Evolutionary conservation across 352 stramenopile species (phyloP), one percentile per base, ranked within the genome.

Genomic region (Albugo laibachii): DNA sequence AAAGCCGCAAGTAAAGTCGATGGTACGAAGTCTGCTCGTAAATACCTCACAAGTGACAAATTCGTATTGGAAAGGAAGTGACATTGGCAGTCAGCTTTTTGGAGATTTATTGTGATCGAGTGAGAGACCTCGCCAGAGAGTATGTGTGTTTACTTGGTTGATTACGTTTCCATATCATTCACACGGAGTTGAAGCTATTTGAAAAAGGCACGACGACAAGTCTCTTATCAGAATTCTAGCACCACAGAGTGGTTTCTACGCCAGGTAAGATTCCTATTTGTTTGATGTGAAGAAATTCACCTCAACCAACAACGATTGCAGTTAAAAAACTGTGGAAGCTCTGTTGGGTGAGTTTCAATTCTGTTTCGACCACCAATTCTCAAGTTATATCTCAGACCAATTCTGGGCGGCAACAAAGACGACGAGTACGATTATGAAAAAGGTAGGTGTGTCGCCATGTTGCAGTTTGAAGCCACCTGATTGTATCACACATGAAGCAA

Each of bases 81-180:
- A 86, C 76, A 15, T 56, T 95, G 3, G 72, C 82, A 14, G 78
- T 95, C 41, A 93, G 79, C 42, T 95, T 96, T 58, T 56, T 95
- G 41, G 87, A 96, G 61, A 95, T 96, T 19, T 96, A 96, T 63
- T 93, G 83, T 42, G 87, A 96, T 49, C 79, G 80, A 16, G 77
- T 96, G 12, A 75, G 87, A 11, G 87, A 96, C 55, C 72, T 96
- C 11, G 76, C 83, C 5, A 64, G 83, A 58, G 84, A 86, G 57
- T 95, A 80, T 54, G 53, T 66, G 10, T 8, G 19, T 31, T 46
- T 36, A 18, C 8, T 27, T 14, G 2, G n/a, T 50, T 35, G 34
- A 34, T 10, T n/a, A 24, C 11, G 39, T 16, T 36, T 36, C 5
- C n/a, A 36, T 2, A 6, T 2, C 15, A 42, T 11, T 14, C 16